These are phyloP conservation scores for Talaromyces atroroseus DNA, from an alignment of 2,329 filamentous ascomycete species.

Conservation along the genomic window DNA sequence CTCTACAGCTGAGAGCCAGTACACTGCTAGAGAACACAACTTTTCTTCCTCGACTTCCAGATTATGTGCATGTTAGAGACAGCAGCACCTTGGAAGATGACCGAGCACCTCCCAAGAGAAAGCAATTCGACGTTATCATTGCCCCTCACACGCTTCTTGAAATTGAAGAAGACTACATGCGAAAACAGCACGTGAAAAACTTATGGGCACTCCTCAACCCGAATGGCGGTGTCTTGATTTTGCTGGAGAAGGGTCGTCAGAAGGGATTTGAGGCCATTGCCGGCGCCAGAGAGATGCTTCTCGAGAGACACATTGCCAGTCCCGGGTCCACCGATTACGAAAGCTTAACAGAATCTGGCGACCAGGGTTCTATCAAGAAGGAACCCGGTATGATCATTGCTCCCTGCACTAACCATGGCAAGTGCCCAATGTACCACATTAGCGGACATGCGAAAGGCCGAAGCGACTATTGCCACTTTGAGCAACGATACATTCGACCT, in stretches of 20 bases:
- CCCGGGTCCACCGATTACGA: slow-evolving; percentile 47
- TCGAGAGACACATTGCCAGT: slow-evolving; percentile 66
- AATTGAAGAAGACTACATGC: slow-evolving; percentile 67
- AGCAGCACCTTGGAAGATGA: slow-evolving; percentile 55
- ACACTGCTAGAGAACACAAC: slow-evolving; percentile 79
- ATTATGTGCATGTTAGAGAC: slow-evolving; percentile 64
- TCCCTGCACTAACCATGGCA: slow-evolving; percentile 77
- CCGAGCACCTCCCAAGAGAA: slow-evolving; percentile 53
- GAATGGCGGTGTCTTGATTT: slow-evolving; percentile 76
- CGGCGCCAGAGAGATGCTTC: slow-evolving; percentile 70
- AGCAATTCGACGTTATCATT: slow-evolving; percentile 84
- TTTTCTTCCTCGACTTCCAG: slow-evolving; percentile 85
- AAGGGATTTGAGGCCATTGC: slow-evolving; percentile 90
- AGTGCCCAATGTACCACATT: slow-evolving; percentile 80
- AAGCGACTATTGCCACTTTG: slow-evolving; percentile 88
- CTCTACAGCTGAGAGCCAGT: slow-evolving; percentile 69
- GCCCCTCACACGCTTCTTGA: slow-evolving; percentile 78
- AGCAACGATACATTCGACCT: slow-evolving; percentile 81
- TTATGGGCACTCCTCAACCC: slow-evolving; percentile 82
- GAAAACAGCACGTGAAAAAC: slow-evolving; percentile 76
- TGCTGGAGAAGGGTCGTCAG: slow-evolving; percentile 86
- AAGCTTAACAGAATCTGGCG: slow-evolving; percentile 27
- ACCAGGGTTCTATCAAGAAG: slow-evolving; percentile 35
- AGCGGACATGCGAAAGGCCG: slow-evolving; percentile 66
- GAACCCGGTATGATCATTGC: slow-evolving; percentile 59